These are phyloP conservation scores for Salisapilia sapeloensis DNA, from an alignment of 352 stramenopile species.

Conservation along the genomic window DNA sequence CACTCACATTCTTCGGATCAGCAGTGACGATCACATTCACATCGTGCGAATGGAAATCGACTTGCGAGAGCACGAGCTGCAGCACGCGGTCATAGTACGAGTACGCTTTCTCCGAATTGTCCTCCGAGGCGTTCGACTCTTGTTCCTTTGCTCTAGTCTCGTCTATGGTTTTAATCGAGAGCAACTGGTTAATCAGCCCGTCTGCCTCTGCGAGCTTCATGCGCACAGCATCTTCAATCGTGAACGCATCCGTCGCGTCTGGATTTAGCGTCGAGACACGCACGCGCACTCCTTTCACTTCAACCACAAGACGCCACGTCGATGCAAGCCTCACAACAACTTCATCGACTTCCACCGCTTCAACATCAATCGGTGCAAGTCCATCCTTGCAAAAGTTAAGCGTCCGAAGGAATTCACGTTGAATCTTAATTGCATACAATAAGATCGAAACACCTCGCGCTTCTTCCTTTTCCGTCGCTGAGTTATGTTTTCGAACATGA, in stretches of 20 bases:
- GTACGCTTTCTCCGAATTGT: constrained; percentile 11
- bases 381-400: constrained; percentile 41
- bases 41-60: constrained; percentile 30
- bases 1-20: constrained; percentile 5
- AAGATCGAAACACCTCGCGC: constrained; percentile 26
- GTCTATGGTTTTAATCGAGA: constrained; percentile 15
- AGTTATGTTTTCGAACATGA: constrained; percentile 4
- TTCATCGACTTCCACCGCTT: constrained; percentile 16
- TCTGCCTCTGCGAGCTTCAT: constrained; percentile 33
- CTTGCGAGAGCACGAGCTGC: constrained; percentile 34
- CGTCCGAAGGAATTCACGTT: constrained; percentile 28
- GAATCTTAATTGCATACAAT: constrained; percentile 34
- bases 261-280: constrained; percentile 23
- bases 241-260: constrained; percentile 17
- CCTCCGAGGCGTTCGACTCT: constrained; percentile 1
- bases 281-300: constrained; percentile 24
- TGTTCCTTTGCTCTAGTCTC: too few relatives aligned
- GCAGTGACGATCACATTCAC: constrained; percentile 19
- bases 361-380: constrained; percentile 20
- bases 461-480: constrained; percentile 3
- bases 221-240: constrained; percentile 23
- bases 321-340: constrained; percentile 26
- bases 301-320: constrained; percentile 32
- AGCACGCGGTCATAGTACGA: constrained; percentile 45
- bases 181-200: constrained; percentile 14